These are phyloP conservation scores for Flueggea neowawraea DNA, from an alignment of 441 rosid species.

Conservation along the genomic window DNA sequence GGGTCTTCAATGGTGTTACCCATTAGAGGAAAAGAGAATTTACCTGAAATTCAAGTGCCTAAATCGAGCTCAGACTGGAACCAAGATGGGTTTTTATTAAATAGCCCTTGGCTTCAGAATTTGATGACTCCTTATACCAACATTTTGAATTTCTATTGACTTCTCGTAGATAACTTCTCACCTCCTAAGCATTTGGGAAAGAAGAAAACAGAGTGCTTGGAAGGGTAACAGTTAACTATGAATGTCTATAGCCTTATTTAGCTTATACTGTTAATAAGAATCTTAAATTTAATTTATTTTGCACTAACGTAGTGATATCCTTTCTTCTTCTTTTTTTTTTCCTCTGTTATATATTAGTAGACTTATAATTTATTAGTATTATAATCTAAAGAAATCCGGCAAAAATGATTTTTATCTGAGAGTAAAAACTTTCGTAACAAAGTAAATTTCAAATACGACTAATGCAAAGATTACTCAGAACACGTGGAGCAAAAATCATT, in stretches of 20 bases:
- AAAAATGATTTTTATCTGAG: too few relatives aligned
- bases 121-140: constrained; percentile 45
- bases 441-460: too few relatives aligned
- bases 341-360: too few relatives aligned
- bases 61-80: constrained; percentile 63
- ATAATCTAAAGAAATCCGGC: too few relatives aligned
- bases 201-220: neutral
- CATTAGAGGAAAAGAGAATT: constrained; percentile 28
- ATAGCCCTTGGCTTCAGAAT: constrained; percentile 84
- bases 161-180: neutral
- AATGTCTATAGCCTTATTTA: too few relatives aligned
- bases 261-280: neutral
- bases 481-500: too few relatives aligned
- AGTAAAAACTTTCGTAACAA: too few relatives aligned
- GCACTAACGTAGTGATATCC: too few relatives aligned
- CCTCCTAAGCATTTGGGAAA: neutral
- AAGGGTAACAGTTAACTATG: too few relatives aligned
- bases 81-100: constrained; percentile 51
- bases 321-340: too few relatives aligned
- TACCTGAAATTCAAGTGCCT: constrained; percentile 74
- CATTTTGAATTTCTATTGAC: constrained; percentile 49
- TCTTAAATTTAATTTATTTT: neutral
- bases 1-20: constrained; percentile 38
- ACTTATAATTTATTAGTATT: too few relatives aligned
- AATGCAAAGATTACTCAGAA: too few relatives aligned